Base-by-base conservation (phyloP, 306 rosid genomes). In the Delonix regia region DNA sequence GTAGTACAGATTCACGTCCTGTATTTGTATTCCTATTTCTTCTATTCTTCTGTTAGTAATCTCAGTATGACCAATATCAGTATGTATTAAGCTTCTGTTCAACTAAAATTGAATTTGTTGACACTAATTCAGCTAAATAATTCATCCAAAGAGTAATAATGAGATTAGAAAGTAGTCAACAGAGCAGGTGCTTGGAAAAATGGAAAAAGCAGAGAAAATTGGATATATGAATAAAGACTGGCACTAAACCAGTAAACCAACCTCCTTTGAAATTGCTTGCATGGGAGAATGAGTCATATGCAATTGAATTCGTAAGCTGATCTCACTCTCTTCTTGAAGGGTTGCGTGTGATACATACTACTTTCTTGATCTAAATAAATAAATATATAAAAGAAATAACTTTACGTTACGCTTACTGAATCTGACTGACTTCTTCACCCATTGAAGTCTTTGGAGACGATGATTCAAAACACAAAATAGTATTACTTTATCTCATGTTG, bases 331-430 rank as follows among this genome's bases (percentile, higher is more conserved):
- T 76, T 83, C 80, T 56, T 73, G 59, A 57, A 77, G 57, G 80
- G 85, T 86, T 86, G 86, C 83, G 85, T 86, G 89, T 72, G 4
- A 36, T 44, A 19, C 78, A 36, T 44, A 19, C 78, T 18, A 41
- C 75, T 76, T 79, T 83, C 71, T 56, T 82, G 67, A 78, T 82
- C 72, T 82, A 81, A 79, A 36, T 9, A 38, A 38, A 36, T 38
- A 38, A 19, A 44, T 4, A 64, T 63, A 60, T 28, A 60, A 60
- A 60, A 60, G 24, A 15, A 1, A 4, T 7, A 28, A 34, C 47
- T 63, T 34, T 36, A 16, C 15, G 27, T 63, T 63, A 2, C 0
- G 19, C 47, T 63, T 18, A 8, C 62, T 15, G 19, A 63, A 21
- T 19, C 70, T 64, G 47, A 38, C 70, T 64, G 47, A 38, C 70